A percentile compares a stretch with the other conserved stretches of the same genome.
These are phyloP conservation scores for Fusarium torulosum DNA, from an alignment of 2,329 filamentous ascomycete species.

Conservation along the genomic window DNA sequence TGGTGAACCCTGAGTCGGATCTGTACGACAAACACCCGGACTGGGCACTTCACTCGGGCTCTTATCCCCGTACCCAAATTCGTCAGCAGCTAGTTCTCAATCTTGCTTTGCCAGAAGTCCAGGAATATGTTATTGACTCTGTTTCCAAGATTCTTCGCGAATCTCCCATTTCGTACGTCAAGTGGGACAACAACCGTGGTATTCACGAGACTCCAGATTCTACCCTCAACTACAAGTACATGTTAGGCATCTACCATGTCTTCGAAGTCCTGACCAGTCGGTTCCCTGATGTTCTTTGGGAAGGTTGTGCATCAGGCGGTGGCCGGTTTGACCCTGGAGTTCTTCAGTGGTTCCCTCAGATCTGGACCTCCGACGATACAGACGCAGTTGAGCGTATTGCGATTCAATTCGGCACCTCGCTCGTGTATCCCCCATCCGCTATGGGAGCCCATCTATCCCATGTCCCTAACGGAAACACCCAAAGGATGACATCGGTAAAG, in stretches of 20 bases:
- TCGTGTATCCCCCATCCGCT: slow-evolving; percentile 71
- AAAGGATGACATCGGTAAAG: slow-evolving; percentile 65
- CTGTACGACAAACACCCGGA: slow-evolving; percentile 73
- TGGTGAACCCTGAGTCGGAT: slow-evolving; percentile 73
- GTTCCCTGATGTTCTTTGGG: slow-evolving; percentile 74
- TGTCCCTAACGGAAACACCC: slow-evolving; percentile 69
- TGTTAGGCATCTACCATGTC: slow-evolving; percentile 73
- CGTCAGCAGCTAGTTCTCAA: slow-evolving; percentile 73
- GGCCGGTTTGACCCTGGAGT: slow-evolving; percentile 74
- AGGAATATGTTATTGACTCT: slow-evolving; percentile 70
- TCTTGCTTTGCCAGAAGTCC: slow-evolving; percentile 70
- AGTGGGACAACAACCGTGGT: slow-evolving; percentile 77
- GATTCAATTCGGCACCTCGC: slow-evolving; percentile 74
- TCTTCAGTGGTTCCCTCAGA: slow-evolving; percentile 73
- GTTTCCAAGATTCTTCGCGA: slow-evolving; percentile 67
- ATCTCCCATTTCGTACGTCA: slow-evolving; percentile 70
- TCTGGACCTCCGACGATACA: slow-evolving; percentile 75
- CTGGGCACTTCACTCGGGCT: slow-evolving; percentile 70
- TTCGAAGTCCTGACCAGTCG: slow-evolving; percentile 69
- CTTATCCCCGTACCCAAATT: slow-evolving; percentile 66
- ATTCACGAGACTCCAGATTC: slow-evolving; percentile 71
- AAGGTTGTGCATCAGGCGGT: slow-evolving; percentile 74
- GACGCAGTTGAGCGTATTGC: slow-evolving; percentile 70
- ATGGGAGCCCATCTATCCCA: slow-evolving; percentile 76
- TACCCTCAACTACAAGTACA: slow-evolving; percentile 68